Percentiles rank a stretch among this genome's conserved stretches.
These are phyloP conservation scores for Brassica balearica DNA, from an alignment of 441 rosid genomes.

Conservation along the genomic window DNA sequence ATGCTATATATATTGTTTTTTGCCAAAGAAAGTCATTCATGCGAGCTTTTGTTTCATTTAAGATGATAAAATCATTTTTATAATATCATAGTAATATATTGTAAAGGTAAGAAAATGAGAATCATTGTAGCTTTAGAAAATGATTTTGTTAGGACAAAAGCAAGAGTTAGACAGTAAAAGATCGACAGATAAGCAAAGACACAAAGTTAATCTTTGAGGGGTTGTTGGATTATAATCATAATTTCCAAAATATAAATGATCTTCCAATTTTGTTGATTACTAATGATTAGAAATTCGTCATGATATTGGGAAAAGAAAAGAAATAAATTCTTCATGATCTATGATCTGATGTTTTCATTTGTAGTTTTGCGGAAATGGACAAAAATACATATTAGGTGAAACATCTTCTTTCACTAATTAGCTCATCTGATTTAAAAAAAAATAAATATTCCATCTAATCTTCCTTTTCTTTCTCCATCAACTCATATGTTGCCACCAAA, in stretches of 20 bases:
- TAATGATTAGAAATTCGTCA: conserved; percentile 27
- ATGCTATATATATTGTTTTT: too few relatives aligned
- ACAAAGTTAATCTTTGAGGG: conserved; percentile 23
- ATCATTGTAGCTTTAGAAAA: conserved; percentile 31
- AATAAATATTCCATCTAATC: background rate
- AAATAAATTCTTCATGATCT: conserved; percentile 14
- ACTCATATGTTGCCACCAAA: conserved; percentile 37
- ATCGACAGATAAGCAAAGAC: conserved; percentile 34
- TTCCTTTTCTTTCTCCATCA: conserved; percentile 26
- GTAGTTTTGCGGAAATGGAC: conserved; percentile 15
- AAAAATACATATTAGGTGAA: conserved; percentile 38
- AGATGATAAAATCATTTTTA: background rate
- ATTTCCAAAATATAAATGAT: conserved; percentile 29
- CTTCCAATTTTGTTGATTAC: conserved; percentile 14
- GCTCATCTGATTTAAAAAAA: background rate
- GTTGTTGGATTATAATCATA: conserved; percentile 28
- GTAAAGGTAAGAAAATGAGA: conserved; percentile 8
- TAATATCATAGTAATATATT: conserved; percentile 5
- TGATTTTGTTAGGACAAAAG: conserved; percentile 20
- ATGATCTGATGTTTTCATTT: conserved; percentile 17
- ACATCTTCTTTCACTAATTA: conserved; percentile 32
- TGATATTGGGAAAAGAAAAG: conserved; percentile 30
- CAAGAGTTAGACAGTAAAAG: conserved; percentile 22
- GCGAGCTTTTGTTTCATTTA: background rate
- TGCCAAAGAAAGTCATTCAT: too few relatives aligned